Percentiles rank a stretch among this genome's conserved stretches.
Conservation (phyloP, 495 filamentous ascomycete species). For the Neurospora discreta region DNA sequence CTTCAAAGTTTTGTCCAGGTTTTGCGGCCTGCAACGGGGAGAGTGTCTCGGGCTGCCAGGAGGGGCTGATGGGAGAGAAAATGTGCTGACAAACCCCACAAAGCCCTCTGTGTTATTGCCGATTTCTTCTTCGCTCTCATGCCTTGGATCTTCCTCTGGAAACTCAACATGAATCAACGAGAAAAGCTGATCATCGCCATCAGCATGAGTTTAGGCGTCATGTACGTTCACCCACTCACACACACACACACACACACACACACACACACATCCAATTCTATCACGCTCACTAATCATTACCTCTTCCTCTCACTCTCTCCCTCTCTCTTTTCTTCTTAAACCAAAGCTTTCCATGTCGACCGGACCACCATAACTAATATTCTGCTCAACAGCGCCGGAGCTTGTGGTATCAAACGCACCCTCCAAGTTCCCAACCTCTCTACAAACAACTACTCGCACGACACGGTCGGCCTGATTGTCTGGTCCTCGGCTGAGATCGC, state of each 20-base stretch:
- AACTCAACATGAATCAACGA: conserved; percentile 33
- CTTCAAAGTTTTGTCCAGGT: not conserved
- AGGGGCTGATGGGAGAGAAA: not conserved
- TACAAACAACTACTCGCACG: conserved; percentile 8
- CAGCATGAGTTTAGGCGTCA: conserved; percentile 38
- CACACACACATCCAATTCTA: too few relatives aligned
- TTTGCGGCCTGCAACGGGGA: not conserved
- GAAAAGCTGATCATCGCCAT: conserved; percentile 37
- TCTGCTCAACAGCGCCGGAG: conserved; percentile 10
- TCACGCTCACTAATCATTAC: not conserved
- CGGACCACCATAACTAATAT: not conserved
- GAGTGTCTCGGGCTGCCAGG: not conserved
- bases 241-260: too few relatives aligned
- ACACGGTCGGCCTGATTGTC: conserved; percentile 8
- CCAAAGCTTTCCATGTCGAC: not conserved
- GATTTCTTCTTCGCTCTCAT: conserved; percentile 37
- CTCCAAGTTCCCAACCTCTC: conserved; percentile 12
- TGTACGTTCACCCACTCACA: conserved; percentile 22
- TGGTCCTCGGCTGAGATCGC: conserved; percentile 16
- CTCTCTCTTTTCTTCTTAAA: too few relatives aligned
- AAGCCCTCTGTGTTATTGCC: conserved; percentile 8
- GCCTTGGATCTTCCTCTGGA: conserved; percentile 39
- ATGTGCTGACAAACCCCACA: not conserved
- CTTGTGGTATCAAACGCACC: conserved; percentile 15
- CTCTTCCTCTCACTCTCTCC: not conserved